Base-by-base conservation (phyloP, 441 rosid genomes). In the Kokia cookei region DNA sequence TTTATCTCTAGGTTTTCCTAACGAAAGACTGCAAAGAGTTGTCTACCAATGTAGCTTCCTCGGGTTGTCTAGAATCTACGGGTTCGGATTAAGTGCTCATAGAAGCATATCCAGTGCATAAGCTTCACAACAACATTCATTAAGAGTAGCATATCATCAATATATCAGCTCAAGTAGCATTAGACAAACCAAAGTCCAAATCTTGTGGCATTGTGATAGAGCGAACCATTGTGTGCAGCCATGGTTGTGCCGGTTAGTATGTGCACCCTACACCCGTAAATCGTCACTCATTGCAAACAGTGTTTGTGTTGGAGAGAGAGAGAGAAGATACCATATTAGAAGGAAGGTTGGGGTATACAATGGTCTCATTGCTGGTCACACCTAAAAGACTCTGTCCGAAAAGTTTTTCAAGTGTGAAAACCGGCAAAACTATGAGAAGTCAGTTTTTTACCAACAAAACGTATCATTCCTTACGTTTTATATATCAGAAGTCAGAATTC, bases 331-430 rank as follows among this genome's bases (percentile, higher is more conserved):
- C 99, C 97, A 90, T 90, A 78, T 95, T 93, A 48, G 99, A 89
- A 69, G 98, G 96, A 75, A 93, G 93, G 82, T 95, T 94, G 62
- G 87, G 94, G 82, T 89, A 91, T 68, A 91, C 78, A 74, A 88
- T 80, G 79, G 77, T 81, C 50, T 80, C 69, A 57, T 86, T 89
- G 68, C 89, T 86, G 26, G 95, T 93, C 65, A 89, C 88, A 54
- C 84, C 77, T 62, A 90, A 91, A 77, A 83, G 59, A 53, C 76
- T 81, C 45, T 96, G 97, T 42, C 99, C 95, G 73, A 89, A 95
- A 77, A 95, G 88, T 77, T 83, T 90, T 79, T 90, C 85, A 71
- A 95, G 76, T 11, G 98, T 84, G 67, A 91, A 80, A 72, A 86
- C 95, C 99, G 93, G 90, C 75, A 77, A 50, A 75, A 32, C 27